Conservation (phyloP, 257 asterid species). For the Cinchona pubescens region DNA sequence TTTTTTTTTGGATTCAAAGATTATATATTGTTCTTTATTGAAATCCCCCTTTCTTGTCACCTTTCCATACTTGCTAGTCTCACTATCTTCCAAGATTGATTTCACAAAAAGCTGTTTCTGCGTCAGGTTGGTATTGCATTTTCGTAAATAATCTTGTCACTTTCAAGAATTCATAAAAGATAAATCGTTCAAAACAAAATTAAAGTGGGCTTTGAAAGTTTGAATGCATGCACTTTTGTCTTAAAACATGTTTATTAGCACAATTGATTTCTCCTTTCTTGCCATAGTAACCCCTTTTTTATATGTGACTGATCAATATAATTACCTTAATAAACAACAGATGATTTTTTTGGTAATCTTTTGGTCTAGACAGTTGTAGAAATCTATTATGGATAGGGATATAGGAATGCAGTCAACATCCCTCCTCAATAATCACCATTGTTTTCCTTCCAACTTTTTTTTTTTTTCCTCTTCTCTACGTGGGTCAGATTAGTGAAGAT, state of each 20-base stretch:
- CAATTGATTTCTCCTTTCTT: no score
- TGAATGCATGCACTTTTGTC: conserved; percentile 11
- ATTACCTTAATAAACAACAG: background rate
- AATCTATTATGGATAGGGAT: no score
- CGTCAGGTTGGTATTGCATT: conserved; percentile 29
- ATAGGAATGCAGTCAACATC: no score
- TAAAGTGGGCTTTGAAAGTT: conserved; percentile 24
- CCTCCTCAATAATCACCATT: background rate
- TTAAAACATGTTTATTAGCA: background rate
- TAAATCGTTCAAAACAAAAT: conserved; percentile 24
- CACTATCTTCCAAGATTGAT: conserved; percentile 53
- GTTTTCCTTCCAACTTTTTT: no score
- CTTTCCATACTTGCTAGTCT: conserved; percentile 31
- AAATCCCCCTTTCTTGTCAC: conserved; percentile 20
- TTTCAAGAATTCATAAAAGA: conserved; percentile 24
- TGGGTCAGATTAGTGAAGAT: no score
- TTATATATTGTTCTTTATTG: conserved; percentile 9
- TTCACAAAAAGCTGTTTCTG: conserved; percentile 43
- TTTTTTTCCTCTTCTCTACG: no score
- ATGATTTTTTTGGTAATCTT: no score
- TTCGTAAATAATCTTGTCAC: conserved; percentile 18
- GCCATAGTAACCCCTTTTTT: no score
- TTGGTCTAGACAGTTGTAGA: no score
- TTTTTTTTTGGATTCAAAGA: conserved; percentile 6
- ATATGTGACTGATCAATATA: background rate